phyloP scores from a whole-genome alignment of 192 early-diverging fungal genomes.

The Backusella westeae region DNA sequence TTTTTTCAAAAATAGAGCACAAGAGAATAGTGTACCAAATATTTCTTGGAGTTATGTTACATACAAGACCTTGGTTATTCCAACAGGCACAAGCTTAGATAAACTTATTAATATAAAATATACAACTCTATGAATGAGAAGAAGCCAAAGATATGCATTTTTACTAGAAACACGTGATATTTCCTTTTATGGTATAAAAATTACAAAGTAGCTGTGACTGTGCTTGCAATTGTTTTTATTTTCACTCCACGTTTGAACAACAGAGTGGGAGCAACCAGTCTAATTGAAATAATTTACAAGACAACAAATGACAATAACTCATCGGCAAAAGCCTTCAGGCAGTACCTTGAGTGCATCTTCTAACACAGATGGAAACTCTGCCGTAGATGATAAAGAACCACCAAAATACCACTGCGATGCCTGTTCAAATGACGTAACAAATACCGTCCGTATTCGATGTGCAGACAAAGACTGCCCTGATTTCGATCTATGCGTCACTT shows the following conservation, averaged over 20 bases:
- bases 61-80: no score
- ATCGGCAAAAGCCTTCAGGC: slow-evolving; percentile 33
- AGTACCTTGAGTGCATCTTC: slow-evolving; percentile 28
- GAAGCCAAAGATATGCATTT: not conserved
- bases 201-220: not conserved
- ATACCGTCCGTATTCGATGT: slow-evolving; percentile 86
- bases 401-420: slow-evolving; percentile 76
- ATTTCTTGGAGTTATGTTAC: no score
- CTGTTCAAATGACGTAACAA: slow-evolving; percentile 88
- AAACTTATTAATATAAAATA: no score
- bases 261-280: not conserved
- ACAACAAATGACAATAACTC: slow-evolving; percentile 38
- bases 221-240: not conserved
- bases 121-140: no score
- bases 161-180: no score
- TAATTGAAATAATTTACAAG: not conserved
- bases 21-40: no score
- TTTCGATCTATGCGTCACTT: slow-evolving; percentile 93
- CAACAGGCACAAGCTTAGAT: no score
- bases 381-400: slow-evolving; percentile 34
- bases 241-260: not conserved
- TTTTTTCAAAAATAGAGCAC: no score
- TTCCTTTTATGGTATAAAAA: no score
- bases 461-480: slow-evolving; percentile 68
- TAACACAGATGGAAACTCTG: slow-evolving; percentile 6